Base-by-base conservation (phyloP, 768 basidiomycete genomes). In the Tricholoma furcatifolium region DNA sequence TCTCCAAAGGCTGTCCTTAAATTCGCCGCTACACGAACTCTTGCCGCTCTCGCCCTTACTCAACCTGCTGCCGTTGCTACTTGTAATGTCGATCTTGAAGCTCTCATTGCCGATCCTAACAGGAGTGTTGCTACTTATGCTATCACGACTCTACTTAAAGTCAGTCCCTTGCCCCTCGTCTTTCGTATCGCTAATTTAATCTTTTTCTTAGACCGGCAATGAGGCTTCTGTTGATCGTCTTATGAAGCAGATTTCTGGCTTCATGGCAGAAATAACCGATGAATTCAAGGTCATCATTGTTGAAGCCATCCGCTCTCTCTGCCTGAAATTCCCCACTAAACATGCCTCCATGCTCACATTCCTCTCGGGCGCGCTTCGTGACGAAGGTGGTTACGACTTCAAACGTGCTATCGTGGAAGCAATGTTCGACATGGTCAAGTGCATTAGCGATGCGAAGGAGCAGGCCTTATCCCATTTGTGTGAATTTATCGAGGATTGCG, bases 281-380 rank as follows among this genome's bases (percentile, higher is more conserved):
- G 97, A 99, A 72, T 99, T 99, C 83, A 98, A 98, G 77, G 95
- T 98, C 67, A 97, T 99, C 73, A 97, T 99, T 44, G 97, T 99
- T 51, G 94, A 98, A 56, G 97, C 97, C 53, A 94, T 99, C 67
- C 91, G 97, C 46, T 93, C 96, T 8, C 84, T 99, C 27, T 98
- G 95, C 73, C 87, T 99, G 75, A 99, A 99, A 71, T 99, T 99
- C 80, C 97, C 97, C 2, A 75, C 88, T 30, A 99, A 99, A 74
- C 94, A 99, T 64, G 88, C 84, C 1, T 89, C 93, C 36, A 98
- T 99, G 96, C 87, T 99, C 52, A 84, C 88, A 4, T 99, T 99
- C 85, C 80, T 99, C 30, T 94, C 93, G 41, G 93, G 96, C 49
- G 92, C 98, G 23, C 81, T 99, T 43, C 87, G 97, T 42, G 97